Base-by-base conservation (phyloP, 768 basidiomycete genomes). In the Chalciporus sphaerocephalus region DNA sequence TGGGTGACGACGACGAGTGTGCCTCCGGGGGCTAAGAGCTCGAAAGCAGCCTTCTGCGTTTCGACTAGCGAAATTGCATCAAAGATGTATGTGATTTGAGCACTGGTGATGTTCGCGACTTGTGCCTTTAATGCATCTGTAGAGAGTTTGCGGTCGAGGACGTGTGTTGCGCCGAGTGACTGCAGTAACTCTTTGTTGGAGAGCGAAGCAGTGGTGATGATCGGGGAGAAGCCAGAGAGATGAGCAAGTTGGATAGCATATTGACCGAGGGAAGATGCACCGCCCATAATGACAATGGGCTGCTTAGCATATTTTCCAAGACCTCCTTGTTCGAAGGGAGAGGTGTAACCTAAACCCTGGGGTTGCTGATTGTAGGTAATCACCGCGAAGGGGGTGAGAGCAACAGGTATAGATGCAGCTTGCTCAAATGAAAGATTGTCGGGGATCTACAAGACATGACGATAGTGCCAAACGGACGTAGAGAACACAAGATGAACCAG, bases 221-320 rank as follows among this genome's bases (percentile, higher is more conserved):
- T 65, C 4, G 64, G 64, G 1, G 59, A 63, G 48, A 68, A 67
- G 13, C 60, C 62, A 11, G 62, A 68, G 20, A 66, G 40, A 11
- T 16, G 51, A 10, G 68, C 63, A 6, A 67, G 55, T 40, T 68
- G 68, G 18, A 68, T 65, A 7, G 55, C 67, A 28, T 52, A 66
- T 52, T 69, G 69, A n/a, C 70, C 72, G 10, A 73, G 44, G 17
- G 66, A 67, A n/a, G 57, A 52, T 23, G 70, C 54, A 5, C 72
- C 71, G 20, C 69, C 70, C 18, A 69, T 40, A 16, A 72, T 56
- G 3, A 71, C 11, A 5, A 65, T 49, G 16, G 67, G 58, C 25
- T 62, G 56, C n/a, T 58, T 58, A 1, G 56, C 47, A 46, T 69
- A 65, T 46, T 65, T 65, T 16, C 57, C 65, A 10, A 54, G 51